Conservation (phyloP, 202 grass and related monocot species). For the Elaeis oleifera region DNA sequence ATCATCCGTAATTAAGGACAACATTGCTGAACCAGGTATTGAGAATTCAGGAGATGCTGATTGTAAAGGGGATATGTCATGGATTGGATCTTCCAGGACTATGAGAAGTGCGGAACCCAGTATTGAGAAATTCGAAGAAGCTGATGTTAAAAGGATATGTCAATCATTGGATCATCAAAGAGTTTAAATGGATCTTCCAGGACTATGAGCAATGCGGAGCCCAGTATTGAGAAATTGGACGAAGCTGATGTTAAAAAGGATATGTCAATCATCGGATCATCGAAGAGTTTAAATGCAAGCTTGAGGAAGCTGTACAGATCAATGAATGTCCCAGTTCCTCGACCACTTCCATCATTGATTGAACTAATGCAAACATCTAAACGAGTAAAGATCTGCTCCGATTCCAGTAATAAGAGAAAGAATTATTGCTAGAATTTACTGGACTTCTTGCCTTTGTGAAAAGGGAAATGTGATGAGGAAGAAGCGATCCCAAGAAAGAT, state of each 20-base stretch:
- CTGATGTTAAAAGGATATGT: constrained; percentile 16
- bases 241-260: constrained; percentile 11
- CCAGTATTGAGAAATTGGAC: constrained; percentile 16
- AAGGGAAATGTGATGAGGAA: no score
- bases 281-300: constrained; percentile 51
- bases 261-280: constrained; percentile 36
- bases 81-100: constrained; percentile 3
- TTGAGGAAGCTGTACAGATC: constrained; percentile 85
- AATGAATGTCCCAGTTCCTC: constrained; percentile 74
- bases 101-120: constrained; percentile 19
- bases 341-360: constrained; percentile 63
- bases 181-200: constrained; percentile 30
- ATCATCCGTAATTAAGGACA: neutral
- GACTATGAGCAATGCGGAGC: constrained; percentile 18
- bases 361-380: constrained; percentile 53
- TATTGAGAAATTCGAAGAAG: constrained; percentile 5
- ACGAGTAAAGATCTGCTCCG: constrained; percentile 37
- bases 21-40: constrained; percentile 2
- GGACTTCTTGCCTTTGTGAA: neutral
- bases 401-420: constrained; percentile 26
- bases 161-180: constrained; percentile 41
- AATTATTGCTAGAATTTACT: constrained; percentile 41
- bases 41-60: constrained; percentile 20
- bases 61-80: constrained; percentile 9
- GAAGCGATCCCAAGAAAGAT: no score